A percentile compares a stretch with the other conserved stretches of the same genome.
Evolutionary conservation across 176 grass and related monocot species (phyloP).

Genomic region (Calamus simplicifolius): DNA sequence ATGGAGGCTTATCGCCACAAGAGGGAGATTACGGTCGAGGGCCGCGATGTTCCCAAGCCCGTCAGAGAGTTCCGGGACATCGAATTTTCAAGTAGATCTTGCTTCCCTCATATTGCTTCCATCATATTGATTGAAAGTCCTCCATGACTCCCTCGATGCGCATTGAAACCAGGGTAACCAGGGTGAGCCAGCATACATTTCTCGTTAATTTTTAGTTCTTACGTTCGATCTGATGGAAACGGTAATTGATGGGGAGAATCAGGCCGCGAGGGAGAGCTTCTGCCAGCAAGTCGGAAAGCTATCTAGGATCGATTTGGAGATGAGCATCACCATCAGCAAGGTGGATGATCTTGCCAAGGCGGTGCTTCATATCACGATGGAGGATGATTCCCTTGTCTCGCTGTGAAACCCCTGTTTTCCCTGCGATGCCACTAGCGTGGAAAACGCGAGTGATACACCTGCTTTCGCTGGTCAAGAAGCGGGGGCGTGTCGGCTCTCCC

Average conservation of each 20-base stretch:
- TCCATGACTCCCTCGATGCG: too few relatives aligned
- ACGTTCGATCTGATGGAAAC: too few relatives aligned
- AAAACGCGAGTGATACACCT: too few relatives aligned
- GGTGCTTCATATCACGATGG: constrained; percentile 57
- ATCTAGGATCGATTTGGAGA: constrained; percentile 34
- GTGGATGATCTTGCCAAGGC: constrained; percentile 56
- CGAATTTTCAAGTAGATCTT: constrained; percentile 66
- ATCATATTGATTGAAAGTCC: too few relatives aligned
- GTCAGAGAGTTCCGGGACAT: constrained; percentile 58
- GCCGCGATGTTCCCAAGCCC: constrained; percentile 81
- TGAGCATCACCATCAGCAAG: constrained; percentile 58
- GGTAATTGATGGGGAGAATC: neutral
- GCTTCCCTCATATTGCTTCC: neutral
- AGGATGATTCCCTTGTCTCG: constrained; percentile 82
- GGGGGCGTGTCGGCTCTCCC: too few relatives aligned
- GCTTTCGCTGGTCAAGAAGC: constrained; percentile 60
- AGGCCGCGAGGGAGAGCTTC: constrained; percentile 55
- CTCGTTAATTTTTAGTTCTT: too few relatives aligned
- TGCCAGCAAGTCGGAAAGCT: constrained; percentile 40
- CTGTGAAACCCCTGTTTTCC: too few relatives aligned
- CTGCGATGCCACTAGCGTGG: constrained; percentile 57
- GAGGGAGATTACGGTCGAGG: constrained; percentile 77
- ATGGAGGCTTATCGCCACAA: constrained; percentile 69
- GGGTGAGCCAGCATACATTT: too few relatives aligned
- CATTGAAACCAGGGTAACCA: too few relatives aligned